These are phyloP conservation scores for Wickerhamiella hasegawae DNA, from an alignment of 805 yeast species.

Conservation along the genomic window DNA sequence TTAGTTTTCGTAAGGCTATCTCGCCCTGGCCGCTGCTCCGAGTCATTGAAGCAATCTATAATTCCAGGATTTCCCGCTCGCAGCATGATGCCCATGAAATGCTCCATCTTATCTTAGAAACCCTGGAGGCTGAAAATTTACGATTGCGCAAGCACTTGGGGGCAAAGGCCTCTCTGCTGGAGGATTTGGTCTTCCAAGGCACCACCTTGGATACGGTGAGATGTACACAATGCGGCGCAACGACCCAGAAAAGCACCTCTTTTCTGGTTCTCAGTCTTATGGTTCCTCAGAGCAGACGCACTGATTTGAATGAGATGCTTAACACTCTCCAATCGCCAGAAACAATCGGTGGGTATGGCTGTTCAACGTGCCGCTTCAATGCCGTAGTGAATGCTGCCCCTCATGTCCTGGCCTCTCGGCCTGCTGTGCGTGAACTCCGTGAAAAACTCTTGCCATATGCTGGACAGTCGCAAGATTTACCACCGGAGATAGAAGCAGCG, in stretches of 20 bases:
- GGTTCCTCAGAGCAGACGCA: conserved; percentile 41
- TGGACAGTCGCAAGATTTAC: conserved; percentile 21
- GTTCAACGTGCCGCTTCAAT: conserved; percentile 49
- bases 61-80: conserved; percentile 54
- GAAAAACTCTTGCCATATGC: conserved; percentile 28
- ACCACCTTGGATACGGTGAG: conserved; percentile 46
- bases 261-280: conserved; percentile 60
- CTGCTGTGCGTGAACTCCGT: conserved; percentile 26
- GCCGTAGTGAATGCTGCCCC: conserved; percentile 18
- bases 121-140: conserved; percentile 50
- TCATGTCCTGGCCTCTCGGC: conserved; percentile 15
- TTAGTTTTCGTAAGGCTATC: conserved; percentile 34
- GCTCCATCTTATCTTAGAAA: conserved; percentile 64
- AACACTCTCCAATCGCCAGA: conserved; percentile 45
- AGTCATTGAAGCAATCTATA: conserved; percentile 54
- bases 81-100: conserved; percentile 97
- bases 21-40: conserved; percentile 70
- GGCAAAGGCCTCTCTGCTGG: conserved; percentile 21
- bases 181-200: conserved; percentile 64
- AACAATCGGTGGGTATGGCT: conserved; percentile 58
- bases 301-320: conserved; percentile 38
- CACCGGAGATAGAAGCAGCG: conserved; percentile 22
- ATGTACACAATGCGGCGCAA: conserved; percentile 50
- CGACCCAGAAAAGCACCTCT: conserved; percentile 43
- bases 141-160: conserved; percentile 4